Percentiles rank a stretch among this genome's conserved stretches.
Evolutionary conservation across 805 yeast species (phyloP).

Genomic region (Lipomyces starkeyi): DNA sequence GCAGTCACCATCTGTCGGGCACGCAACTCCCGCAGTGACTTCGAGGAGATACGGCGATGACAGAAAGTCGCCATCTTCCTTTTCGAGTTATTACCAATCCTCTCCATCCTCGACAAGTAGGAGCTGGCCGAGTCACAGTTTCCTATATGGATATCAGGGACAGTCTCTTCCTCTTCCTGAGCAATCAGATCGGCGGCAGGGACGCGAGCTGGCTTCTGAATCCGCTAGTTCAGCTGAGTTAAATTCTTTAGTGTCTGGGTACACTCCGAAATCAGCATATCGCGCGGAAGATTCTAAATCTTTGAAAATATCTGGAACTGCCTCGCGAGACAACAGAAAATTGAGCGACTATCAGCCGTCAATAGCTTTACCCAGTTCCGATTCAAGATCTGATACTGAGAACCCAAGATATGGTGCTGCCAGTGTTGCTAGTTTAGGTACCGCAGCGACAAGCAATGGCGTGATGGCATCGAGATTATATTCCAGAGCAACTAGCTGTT

Average conservation of each 20-base stretch:
- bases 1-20: neutral
- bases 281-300: neutral
- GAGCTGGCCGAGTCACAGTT: neutral
- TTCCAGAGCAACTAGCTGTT: neutral
- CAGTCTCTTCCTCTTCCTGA: neutral
- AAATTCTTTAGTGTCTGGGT: neutral
- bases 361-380: neutral
- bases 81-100: neutral
- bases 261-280: neutral
- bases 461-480: neutral
- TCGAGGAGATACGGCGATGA: neutral
- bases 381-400: neutral
- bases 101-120: neutral
- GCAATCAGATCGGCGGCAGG: neutral
- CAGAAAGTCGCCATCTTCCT: neutral
- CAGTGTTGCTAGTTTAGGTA: neutral
- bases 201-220: neutral
- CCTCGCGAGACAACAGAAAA: neutral
- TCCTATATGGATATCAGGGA: neutral
- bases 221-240: neutral
- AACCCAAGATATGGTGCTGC: neutral
- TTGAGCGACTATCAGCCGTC: neutral
- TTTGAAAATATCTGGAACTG: neutral
- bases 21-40: neutral
- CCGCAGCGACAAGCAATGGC: neutral